Evolutionary conservation across 768 basidiomycete species (phyloP).

Genomic region (Leccinum subgranulosum): DNA sequence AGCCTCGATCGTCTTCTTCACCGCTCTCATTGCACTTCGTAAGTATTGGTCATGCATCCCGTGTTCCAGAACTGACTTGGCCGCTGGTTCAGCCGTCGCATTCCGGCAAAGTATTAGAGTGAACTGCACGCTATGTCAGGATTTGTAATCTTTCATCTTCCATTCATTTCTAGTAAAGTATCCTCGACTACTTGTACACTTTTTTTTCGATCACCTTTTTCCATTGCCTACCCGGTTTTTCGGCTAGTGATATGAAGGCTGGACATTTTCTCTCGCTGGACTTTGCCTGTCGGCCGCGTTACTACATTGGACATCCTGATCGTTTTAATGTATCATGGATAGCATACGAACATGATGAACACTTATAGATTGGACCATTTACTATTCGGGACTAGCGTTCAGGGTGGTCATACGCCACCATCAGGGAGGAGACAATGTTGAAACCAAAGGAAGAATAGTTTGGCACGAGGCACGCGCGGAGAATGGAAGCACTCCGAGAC

Average conservation of each 20-base stretch:
- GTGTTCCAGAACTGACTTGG: neutral
- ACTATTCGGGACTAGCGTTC: neutral
- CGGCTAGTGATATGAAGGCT: conserved; percentile 1
- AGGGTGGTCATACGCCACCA: neutral
- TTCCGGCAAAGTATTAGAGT: conserved; percentile 60
- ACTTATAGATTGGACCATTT: neutral
- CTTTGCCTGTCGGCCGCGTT: neutral
- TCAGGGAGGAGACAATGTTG: neutral
- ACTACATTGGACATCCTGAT: conserved; percentile 14
- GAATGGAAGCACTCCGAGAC: neutral
- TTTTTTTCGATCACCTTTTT: neutral
- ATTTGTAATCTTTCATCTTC: conserved; percentile 48
- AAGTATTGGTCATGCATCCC: conserved; percentile 34
- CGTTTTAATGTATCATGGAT: conserved; percentile 21
- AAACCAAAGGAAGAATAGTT: neutral
- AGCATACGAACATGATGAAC: conserved; percentile 20
- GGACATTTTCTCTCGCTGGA: conserved; percentile 10
- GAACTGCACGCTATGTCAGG: conserved; percentile 66
- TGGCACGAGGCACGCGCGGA: neutral
- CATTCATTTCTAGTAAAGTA: conserved; percentile 18
- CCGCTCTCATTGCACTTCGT: conserved; percentile 77
- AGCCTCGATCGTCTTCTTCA: conserved; percentile 63
- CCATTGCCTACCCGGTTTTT: neutral
- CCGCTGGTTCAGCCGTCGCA: conserved; percentile 44
- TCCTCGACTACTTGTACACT: conserved; percentile 28